phyloP scores from a whole-genome alignment of 2,329 filamentous ascomycete genomes.

The Arthrobotrys sphaeroides region DNA sequence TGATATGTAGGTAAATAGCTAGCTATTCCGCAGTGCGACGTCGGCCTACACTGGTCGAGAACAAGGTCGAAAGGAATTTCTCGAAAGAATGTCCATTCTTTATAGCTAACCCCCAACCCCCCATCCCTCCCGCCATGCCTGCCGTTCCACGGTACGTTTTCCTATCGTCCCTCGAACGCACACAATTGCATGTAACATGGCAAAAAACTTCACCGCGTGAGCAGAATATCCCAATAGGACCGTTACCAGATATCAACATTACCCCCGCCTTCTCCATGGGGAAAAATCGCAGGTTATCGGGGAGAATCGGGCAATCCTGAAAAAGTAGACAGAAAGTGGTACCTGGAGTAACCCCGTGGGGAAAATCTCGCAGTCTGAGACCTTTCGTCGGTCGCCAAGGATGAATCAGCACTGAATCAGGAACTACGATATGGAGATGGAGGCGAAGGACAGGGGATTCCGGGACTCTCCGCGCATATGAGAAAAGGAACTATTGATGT shows the following conservation, averaged over 20 bases:
- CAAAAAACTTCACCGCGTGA: background rate
- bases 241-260: background rate
- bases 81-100: slow-evolving; percentile 21
- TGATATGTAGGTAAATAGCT: slow-evolving; percentile 1
- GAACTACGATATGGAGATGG: background rate
- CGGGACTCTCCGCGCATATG: background rate
- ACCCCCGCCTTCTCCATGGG: slow-evolving; percentile 23
- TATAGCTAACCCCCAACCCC: slow-evolving; percentile 1
- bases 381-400: background rate
- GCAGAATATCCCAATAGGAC: background rate
- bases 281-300: slow-evolving; percentile 11
- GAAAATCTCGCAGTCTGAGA: slow-evolving; percentile 12
- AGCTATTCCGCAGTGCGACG: background rate
- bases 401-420: slow-evolving; percentile 17
- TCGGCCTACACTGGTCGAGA: background rate
- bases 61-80: background rate
- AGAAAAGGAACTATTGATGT: background rate
- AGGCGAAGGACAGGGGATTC: background rate
- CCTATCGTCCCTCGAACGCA: slow-evolving; percentile 8
- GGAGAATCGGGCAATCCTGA: slow-evolving; percentile 3
- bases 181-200: slow-evolving; percentile 2
- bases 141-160: background rate
- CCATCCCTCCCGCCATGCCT: background rate
- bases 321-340: background rate
- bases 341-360: slow-evolving; percentile 22